A percentile compares a stretch with the other conserved stretches of the same genome.
These are phyloP conservation scores for Aspergillus bertholletiae DNA, from an alignment of 495 filamentous ascomycete species.

Conservation along the genomic window DNA sequence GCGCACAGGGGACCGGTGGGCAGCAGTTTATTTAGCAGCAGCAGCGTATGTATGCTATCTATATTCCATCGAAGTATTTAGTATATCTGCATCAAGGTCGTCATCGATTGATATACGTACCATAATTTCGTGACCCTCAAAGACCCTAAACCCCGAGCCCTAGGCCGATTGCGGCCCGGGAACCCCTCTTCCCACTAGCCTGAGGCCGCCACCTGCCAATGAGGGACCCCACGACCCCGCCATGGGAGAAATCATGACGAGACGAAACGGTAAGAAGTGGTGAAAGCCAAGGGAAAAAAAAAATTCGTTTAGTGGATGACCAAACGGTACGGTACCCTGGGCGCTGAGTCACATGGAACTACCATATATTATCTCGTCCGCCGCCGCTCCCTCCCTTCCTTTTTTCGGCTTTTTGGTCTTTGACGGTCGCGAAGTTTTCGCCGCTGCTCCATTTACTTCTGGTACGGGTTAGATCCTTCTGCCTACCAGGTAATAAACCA, in stretches of 20 bases:
- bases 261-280: slow-evolving; percentile 1
- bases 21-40: not conserved
- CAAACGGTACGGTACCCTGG: slow-evolving; percentile 1
- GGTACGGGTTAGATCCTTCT: slow-evolving; percentile 7
- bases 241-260: slow-evolving; percentile 1
- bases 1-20: not conserved
- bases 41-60: too few species aligned
- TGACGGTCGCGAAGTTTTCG: slow-evolving; percentile 29
- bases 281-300: not conserved
- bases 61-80: too few species aligned
- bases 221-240: slow-evolving; percentile 11
- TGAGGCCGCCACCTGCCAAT: slow-evolving; percentile 17
- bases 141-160: slow-evolving; percentile 16
- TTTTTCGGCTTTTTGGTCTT: slow-evolving; percentile 27
- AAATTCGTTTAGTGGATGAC: not conserved
- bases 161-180: slow-evolving; percentile 15
- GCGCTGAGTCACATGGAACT: not conserved
- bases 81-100: not conserved
- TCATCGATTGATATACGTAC: not conserved
- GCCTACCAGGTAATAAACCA: not conserved
- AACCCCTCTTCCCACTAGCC: slow-evolving; percentile 1
- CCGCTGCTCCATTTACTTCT: slow-evolving; percentile 23
- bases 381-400: slow-evolving; percentile 21
- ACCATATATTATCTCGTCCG: slow-evolving; percentile 12
- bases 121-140: slow-evolving; percentile 3